Evolutionary conservation across 2,329 filamentous ascomycete genomes (phyloP), one percentile per base, ranked within the genome.

Genomic region (Onygenales sp.): DNA sequence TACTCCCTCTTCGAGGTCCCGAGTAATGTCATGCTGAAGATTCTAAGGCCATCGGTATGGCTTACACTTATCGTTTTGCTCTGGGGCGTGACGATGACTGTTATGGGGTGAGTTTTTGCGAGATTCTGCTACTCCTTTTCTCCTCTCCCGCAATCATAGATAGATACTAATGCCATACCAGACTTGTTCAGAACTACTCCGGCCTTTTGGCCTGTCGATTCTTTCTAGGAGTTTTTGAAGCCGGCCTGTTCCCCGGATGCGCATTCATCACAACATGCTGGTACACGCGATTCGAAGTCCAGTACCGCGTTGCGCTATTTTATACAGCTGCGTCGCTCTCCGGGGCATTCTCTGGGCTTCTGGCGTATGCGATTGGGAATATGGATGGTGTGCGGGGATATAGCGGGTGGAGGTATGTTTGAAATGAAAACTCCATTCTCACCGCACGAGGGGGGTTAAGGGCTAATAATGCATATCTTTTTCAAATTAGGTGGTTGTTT

Each of bases 231-330:
- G 13, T 21, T 7, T 13, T 31, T 43, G 49, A 51, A 32, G 49
- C 49, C 5, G 36, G 36, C 17, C 27, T 17, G 21, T 51, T 51
- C 14, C 36, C 51, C 21, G 51, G 17, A 6, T 42, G 31, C 34
- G 21, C 48, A 6, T 56, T 56, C 52, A 42, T 51, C 36, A 48
- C 33, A 14, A 37, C 40, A 21, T 21, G 27, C 21, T 53, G 51
- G 54, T 54, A 54, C 32, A 47, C 42, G 32, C 7, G 43, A 43
- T 42, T 14, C n/a, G 45, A 48, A 14, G 14, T 48, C n/a, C 14
- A 31, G 8, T 21, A n/a, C n/a, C 45, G 45, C n/a, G 13, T 48
- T 34, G 17, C 13, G 6, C n/a, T 31, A 9, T 31, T 36, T 6
- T 37, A 32, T 33, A 36, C 31, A 17, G 45, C 17, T 13, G 11